Evolutionary conservation across 2,329 filamentous ascomycete species (phyloP).

Genomic region (Teratosphaeria nubilosa): DNA sequence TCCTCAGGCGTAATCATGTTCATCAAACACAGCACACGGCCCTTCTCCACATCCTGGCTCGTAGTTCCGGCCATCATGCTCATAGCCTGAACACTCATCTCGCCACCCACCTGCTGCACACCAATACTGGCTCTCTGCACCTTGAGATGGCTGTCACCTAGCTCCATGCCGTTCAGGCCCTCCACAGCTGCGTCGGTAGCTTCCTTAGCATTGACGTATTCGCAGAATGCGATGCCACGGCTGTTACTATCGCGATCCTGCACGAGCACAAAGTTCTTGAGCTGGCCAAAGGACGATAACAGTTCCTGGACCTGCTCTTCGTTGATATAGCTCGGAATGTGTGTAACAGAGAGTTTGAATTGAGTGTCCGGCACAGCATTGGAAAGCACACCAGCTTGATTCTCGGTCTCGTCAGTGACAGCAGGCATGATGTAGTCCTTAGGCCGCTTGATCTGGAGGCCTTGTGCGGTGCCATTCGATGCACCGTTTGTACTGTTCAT

Average conservation of each 20-base stretch:
- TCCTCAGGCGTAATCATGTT: conserved; percentile 99
- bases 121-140: conserved; percentile 86
- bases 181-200: conserved; percentile 80
- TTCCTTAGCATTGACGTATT: conserved; percentile 65
- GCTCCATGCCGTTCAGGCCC: conserved; percentile 83
- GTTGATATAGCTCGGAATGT: conserved; percentile 76
- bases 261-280: conserved; percentile 84
- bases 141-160: conserved; percentile 77
- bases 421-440: conserved; percentile 96
- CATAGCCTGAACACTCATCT: conserved; percentile 96
- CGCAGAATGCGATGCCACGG: conserved; percentile 91
- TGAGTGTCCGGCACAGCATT: conserved; percentile 79
- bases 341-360: conserved; percentile 88
- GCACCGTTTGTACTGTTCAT: conserved; percentile 40
- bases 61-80: conserved; percentile 85
- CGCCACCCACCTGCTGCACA: conserved; percentile 84
- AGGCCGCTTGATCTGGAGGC: conserved; percentile 71
- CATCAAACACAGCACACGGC: conserved; percentile 78
- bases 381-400: conserved; percentile 67
- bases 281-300: conserved; percentile 78
- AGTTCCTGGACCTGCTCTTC: conserved; percentile 91
- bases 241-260: conserved; percentile 75
- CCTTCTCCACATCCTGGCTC: conserved; percentile 65
- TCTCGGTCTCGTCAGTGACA: conserved; percentile 59
- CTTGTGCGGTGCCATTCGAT: conserved; percentile 43